These are phyloP conservation scores for Cladosporium sphaerospermum DNA, from an alignment of 2,329 filamentous ascomycete genomes.

Conservation along the genomic window DNA sequence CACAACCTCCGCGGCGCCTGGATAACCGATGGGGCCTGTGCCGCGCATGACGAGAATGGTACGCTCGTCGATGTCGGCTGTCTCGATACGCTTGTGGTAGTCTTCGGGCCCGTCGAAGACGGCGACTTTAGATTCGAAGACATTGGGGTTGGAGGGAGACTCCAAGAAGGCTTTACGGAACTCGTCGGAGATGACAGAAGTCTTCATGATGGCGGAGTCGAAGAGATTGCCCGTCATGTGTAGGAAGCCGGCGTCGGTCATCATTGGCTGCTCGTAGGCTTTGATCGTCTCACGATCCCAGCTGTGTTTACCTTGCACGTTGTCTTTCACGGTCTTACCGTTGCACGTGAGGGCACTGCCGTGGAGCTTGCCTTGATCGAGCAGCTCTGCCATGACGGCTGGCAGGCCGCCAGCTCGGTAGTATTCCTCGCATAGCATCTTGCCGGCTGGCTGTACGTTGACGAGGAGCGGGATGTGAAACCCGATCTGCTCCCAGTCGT, in stretches of 20 bases:
- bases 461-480: constrained; percentile 47
- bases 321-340: constrained; percentile 40
- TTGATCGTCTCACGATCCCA: constrained; percentile 48
- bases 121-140: constrained; percentile 25
- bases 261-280: constrained; percentile 41
- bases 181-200: constrained; percentile 23
- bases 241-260: constrained; percentile 45
- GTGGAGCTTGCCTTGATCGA: constrained; percentile 44
- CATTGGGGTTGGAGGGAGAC: constrained; percentile 20
- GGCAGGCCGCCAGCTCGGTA: constrained; percentile 49
- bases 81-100: constrained; percentile 25
- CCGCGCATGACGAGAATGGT: constrained; percentile 28
- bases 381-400: constrained; percentile 48
- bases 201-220: constrained; percentile 29
- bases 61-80: constrained; percentile 24
- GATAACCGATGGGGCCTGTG: constrained; percentile 26
- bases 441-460: constrained; percentile 51
- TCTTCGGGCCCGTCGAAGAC: constrained; percentile 29
- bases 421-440: constrained; percentile 50
- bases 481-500: constrained; percentile 50
- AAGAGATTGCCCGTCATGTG: constrained; percentile 27
- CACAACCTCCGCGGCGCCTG: constrained; percentile 28
- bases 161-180: constrained; percentile 26
- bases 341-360: constrained; percentile 41
- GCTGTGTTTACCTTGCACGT: constrained; percentile 39